Evolutionary conservation across 345 rosid species (phyloP), one percentile per base, ranked within the genome.

Genomic region (Eucalyptus pauciflora): DNA sequence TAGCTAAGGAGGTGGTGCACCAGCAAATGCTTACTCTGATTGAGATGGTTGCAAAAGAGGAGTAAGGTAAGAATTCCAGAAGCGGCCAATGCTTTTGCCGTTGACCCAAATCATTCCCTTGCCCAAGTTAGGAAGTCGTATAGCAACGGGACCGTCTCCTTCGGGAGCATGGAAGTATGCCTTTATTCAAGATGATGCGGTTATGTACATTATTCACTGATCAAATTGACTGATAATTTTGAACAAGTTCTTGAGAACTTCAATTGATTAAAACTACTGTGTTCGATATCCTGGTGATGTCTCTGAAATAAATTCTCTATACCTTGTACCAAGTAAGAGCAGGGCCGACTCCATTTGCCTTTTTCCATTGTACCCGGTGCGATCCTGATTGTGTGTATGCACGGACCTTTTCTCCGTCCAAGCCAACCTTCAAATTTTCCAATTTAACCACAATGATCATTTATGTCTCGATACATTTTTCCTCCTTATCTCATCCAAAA

Each of bases 61-160:
- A 88, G 97, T 94, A 50, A 96, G 85, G 91, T 89, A 96, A 46
- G 96, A 92, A 91, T 91, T 90, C 99, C 99, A 97, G 90, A 96
- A 94, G 13, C 99, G 94, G 71, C 99, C 99, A 14, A 97, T 95
- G 89, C 93, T 95, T 87, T 91, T 89, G 22, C 99, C 98, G 31
- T 97, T 97, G 87, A 97, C 90, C 98, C 98, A 97, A 69, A 96
- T 88, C 95, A 96, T 90, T 13, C 99, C 98, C 90, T 97, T 96
- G 22, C 93, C 92, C 97, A 96, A 95, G 27, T 94, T 94, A 2
- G 58, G 88, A 96, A 96, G 94, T 8, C 93, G 88, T 18, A 97
- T 89, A 2, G 92, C 95, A 9, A 97, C 91, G 2, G 99, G 95
- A 37, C 87, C 85, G 41, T 89, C 25, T 43, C 97, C 96, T 90